Conservation (phyloP, 192 early-diverging fungal species). For the Umbelopsis ramanniana region DNA sequence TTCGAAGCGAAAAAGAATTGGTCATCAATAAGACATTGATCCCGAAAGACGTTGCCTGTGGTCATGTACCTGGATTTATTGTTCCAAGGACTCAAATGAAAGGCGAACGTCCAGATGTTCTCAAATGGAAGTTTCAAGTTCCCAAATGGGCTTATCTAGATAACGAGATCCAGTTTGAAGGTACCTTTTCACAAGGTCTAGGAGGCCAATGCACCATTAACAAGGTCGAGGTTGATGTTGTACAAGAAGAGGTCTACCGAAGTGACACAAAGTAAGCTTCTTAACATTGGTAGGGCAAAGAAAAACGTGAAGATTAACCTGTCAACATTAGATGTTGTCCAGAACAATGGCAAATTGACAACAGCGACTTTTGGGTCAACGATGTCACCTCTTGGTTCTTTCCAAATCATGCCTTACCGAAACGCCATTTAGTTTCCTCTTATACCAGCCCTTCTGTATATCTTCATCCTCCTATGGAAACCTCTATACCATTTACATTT, state of each 20-base stretch:
- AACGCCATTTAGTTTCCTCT: constrained; percentile 25
- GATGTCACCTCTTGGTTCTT: constrained; percentile 18
- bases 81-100: constrained; percentile 30
- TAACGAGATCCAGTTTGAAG: constrained; percentile 30
- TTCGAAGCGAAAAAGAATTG: constrained; percentile 9
- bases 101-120: constrained; percentile 25
- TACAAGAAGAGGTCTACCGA: constrained; percentile 44
- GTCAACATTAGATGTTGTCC: background rate
- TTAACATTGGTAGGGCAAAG: background rate
- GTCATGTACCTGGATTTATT: constrained; percentile 26
- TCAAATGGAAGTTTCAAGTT: constrained; percentile 36
- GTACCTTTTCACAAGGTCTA: constrained; percentile 9
- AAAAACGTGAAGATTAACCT: background rate
- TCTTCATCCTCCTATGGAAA: constrained; percentile 33
- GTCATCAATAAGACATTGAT: constrained; percentile 32
- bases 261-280: constrained; percentile 25
- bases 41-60: constrained; percentile 33
- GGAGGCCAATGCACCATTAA: constrained; percentile 4
- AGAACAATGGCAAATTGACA: background rate
- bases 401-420: constrained; percentile 14
- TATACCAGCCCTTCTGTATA: constrained; percentile 24
- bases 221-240: constrained; percentile 33
- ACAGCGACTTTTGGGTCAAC: background rate
- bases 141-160: constrained; percentile 35
- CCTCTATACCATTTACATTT: constrained; percentile 32